phyloP scores from a whole-genome alignment of 345 rosid genomes.

The Syzygium jambos region DNA sequence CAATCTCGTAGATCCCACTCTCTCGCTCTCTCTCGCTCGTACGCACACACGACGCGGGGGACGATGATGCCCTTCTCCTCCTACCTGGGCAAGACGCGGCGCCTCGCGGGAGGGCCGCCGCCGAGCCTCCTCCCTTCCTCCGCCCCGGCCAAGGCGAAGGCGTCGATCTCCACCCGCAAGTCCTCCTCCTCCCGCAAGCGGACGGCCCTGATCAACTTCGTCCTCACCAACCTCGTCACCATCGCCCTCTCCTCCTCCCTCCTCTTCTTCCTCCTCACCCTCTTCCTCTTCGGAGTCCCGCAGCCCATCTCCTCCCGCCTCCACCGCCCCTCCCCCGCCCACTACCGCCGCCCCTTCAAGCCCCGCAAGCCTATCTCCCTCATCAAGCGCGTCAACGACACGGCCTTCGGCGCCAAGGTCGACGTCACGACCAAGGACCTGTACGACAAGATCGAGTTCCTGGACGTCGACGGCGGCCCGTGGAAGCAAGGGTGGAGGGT shows the following conservation, averaged over 20 bases:
- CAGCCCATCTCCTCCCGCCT: constrained; percentile 54
- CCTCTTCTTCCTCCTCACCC: constrained; percentile 59
- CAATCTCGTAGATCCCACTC: not conserved
- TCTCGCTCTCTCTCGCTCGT: not conserved
- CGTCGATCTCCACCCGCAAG: constrained; percentile 22
- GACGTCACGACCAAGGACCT: constrained; percentile 81
- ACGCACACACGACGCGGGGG: not conserved
- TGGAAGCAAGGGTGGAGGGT: constrained; percentile 99
- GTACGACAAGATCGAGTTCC: constrained; percentile 85
- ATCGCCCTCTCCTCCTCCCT: constrained; percentile 59
- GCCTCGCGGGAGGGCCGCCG: constrained; percentile 30
- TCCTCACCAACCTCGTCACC: constrained; percentile 67
- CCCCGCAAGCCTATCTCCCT: constrained; percentile 2
- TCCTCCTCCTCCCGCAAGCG: constrained; percentile 50
- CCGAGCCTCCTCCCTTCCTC: constrained; percentile 29
- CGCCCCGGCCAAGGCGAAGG: not conserved
- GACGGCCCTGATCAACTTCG: constrained; percentile 47
- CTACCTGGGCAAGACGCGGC: constrained; percentile 53
- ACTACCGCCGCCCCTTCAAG: constrained; percentile 10
- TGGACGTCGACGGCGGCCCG: constrained; percentile 77
- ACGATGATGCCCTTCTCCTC: constrained; percentile 64
- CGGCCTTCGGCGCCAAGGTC: constrained; percentile 35
- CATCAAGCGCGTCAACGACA: constrained; percentile 7
- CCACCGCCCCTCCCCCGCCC: constrained; percentile 24
- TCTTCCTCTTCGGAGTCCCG: constrained; percentile 72